These are phyloP conservation scores for Trypanosoma brucei DNA, from an alignment of 208 protist genomes.

Conservation along the genomic window DNA sequence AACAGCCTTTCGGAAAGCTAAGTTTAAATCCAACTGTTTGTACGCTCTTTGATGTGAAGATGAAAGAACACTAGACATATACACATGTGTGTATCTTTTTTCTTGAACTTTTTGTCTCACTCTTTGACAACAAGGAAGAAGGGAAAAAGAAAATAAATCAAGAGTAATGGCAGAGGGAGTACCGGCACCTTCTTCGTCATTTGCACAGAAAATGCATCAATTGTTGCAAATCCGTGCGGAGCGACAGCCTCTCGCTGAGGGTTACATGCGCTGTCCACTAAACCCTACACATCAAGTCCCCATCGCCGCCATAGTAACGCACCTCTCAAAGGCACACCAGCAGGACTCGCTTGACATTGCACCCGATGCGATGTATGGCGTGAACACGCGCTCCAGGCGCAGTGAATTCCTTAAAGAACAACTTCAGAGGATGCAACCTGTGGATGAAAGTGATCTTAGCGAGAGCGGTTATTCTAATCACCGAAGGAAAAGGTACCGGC, in stretches of 20 bases:
- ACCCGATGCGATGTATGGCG: slow-evolving; percentile 35
- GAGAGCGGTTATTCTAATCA: neutral
- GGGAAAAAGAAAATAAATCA: neutral
- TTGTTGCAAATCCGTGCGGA: slow-evolving; percentile 12
- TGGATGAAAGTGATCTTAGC: slow-evolving; percentile 1
- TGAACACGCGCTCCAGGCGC: slow-evolving; percentile 19
- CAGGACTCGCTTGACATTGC: slow-evolving; percentile 24
- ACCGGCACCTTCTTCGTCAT: neutral
- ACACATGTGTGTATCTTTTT: too few relatives aligned
- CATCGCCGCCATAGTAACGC: slow-evolving; percentile 24
- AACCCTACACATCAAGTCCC: slow-evolving; percentile 35
- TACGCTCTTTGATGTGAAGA: too few relatives aligned
- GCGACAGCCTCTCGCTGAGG: slow-evolving; percentile 10
- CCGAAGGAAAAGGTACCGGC: neutral
- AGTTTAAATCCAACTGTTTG: too few relatives aligned
- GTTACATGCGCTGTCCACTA: slow-evolving; percentile 37
- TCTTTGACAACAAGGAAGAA: neutral
- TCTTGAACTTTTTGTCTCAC: too few relatives aligned
- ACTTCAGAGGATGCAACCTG: slow-evolving; percentile 3
- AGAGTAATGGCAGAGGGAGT: neutral
- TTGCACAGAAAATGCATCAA: slow-evolving; percentile 19
- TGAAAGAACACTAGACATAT: too few relatives aligned
- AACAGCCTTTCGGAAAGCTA: too few relatives aligned
- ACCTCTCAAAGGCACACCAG: slow-evolving; percentile 25
- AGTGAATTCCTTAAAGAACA: slow-evolving; percentile 24